These are phyloP conservation scores for Bjerkandera adusta DNA, from an alignment of 1,284 basidiomycete species.

Conservation along the genomic window DNA sequence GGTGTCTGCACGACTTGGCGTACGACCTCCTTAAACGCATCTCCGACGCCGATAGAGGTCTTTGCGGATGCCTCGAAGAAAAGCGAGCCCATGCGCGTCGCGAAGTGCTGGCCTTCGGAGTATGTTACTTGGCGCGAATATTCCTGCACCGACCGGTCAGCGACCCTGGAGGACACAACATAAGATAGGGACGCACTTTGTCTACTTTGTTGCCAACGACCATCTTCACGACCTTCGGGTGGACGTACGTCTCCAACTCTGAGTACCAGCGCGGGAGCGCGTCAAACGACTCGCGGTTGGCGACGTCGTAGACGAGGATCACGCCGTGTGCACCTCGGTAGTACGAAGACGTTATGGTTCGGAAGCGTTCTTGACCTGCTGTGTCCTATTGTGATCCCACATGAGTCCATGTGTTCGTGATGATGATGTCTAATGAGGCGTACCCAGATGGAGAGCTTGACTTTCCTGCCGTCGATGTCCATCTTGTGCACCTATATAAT, in stretches of 20 bases:
- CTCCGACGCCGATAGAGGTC: conserved; percentile 77
- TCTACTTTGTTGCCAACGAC: conserved; percentile 96
- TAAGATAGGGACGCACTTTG: conserved; percentile 53
- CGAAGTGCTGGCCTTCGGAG: conserved; percentile 81
- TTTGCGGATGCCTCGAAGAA: conserved; percentile 92
- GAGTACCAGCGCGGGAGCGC: conserved; percentile 91
- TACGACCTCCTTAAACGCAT: conserved; percentile 82
- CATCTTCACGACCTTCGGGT: conserved; percentile 88
- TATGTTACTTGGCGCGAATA: conserved; percentile 85
- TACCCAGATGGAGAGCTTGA: conserved; percentile 84
- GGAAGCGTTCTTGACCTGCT: conserved; percentile 87
- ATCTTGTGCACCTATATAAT: conserved; percentile 70
- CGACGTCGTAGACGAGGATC: conserved; percentile 94
- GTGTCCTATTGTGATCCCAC: conserved; percentile 63
- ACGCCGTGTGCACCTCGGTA: conserved; percentile 95
- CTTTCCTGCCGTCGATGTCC: conserved; percentile 75
- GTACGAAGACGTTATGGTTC: conserved; percentile 90
- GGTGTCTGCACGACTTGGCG: conserved; percentile 52
- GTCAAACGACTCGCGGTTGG: conserved; percentile 89
- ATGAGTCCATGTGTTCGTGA: conserved; percentile 3
- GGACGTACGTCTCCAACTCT: conserved; percentile 94
- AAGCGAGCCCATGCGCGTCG: conserved; percentile 75
- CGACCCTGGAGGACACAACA: conserved; percentile 1
- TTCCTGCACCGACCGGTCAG: conserved; percentile 50
- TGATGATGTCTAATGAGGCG: conserved; percentile 17